These are phyloP conservation scores for Penicillium sp. DNA, from an alignment of 2,329 filamentous ascomycete species.

Conservation along the genomic window DNA sequence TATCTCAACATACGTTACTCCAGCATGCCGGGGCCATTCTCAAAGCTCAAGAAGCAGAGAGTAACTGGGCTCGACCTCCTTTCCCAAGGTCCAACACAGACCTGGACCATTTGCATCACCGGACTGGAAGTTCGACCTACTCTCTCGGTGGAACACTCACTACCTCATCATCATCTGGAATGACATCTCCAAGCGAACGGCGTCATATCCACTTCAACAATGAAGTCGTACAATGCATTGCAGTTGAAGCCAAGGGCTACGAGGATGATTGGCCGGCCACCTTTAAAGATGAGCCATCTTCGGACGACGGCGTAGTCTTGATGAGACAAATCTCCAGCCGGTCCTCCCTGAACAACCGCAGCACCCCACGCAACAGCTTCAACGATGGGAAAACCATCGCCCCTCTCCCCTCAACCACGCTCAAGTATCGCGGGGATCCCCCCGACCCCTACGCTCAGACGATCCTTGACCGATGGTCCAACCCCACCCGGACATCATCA, in stretches of 20 bases:
- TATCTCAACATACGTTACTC: conserved; percentile 83
- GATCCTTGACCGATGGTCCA: conserved; percentile 32
- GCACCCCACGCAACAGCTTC: conserved; percentile 55
- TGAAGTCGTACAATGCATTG: conserved; percentile 92
- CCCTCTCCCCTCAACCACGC: conserved; percentile 79
- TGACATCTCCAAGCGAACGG: conserved; percentile 61
- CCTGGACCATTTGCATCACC: conserved; percentile 59
- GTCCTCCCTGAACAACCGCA: conserved; percentile 52
- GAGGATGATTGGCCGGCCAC: conserved; percentile 42
- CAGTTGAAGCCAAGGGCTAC: conserved; percentile 80
- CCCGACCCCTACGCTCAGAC: conserved; percentile 54
- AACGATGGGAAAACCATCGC: conserved; percentile 81
- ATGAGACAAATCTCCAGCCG: conserved; percentile 65
- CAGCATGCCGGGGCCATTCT: conserved; percentile 86
- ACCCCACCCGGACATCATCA: conserved; percentile 50
- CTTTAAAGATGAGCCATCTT: conserved; percentile 58
- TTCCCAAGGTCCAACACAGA: conserved; percentile 67
- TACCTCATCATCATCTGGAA: conserved; percentile 68
- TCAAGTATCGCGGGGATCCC: conserved; percentile 78
- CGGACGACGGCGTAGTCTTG: conserved; percentile 75
- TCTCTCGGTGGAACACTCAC: conserved; percentile 58
- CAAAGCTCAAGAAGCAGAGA: conserved; percentile 70
- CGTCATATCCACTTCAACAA: conserved; percentile 97
- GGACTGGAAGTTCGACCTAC: conserved; percentile 55
- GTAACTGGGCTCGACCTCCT: conserved; percentile 51